Conservation (phyloP, 2,329 filamentous ascomycete genomes). For the Albophoma yamanashiensis region DNA sequence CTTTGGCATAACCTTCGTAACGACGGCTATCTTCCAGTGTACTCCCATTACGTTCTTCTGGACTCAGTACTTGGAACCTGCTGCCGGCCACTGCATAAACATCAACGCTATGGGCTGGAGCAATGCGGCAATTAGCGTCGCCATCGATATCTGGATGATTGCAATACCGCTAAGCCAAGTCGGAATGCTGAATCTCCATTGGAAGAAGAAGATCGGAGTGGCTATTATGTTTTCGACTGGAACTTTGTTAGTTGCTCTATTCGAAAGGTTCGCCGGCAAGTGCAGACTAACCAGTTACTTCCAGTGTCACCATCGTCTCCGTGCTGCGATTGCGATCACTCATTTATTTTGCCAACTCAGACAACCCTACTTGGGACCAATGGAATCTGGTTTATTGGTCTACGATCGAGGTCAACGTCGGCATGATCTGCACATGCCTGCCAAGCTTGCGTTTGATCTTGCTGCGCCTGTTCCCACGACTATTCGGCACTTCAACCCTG, state of each 20-base stretch:
- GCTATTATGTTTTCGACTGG: conserved; percentile 33
- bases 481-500: neutral
- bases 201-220: conserved; percentile 31
- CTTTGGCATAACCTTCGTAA: neutral
- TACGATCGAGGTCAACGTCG: neutral
- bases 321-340: neutral
- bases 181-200: conserved; percentile 22
- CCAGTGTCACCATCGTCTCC: neutral
- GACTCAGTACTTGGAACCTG: conserved; percentile 30
- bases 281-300: neutral
- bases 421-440: neutral
- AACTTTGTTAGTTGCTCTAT: conserved; percentile 14
- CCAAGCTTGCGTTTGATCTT: neutral
- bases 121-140: conserved; percentile 34
- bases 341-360: neutral
- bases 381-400: neutral
- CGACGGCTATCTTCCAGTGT: conserved; percentile 27
- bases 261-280: neutral
- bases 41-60: conserved; percentile 30
- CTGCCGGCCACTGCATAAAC: conserved; percentile 31
- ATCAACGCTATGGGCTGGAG: conserved; percentile 34
- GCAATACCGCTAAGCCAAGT: conserved; percentile 32
- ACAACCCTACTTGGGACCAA: neutral
- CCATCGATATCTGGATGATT: conserved; percentile 35
- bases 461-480: neutral